Percentiles rank a stretch among this genome's conserved stretches.
Conservation (phyloP, 2,329 filamentous ascomycete genomes). For the Hypoxylon sp. region DNA sequence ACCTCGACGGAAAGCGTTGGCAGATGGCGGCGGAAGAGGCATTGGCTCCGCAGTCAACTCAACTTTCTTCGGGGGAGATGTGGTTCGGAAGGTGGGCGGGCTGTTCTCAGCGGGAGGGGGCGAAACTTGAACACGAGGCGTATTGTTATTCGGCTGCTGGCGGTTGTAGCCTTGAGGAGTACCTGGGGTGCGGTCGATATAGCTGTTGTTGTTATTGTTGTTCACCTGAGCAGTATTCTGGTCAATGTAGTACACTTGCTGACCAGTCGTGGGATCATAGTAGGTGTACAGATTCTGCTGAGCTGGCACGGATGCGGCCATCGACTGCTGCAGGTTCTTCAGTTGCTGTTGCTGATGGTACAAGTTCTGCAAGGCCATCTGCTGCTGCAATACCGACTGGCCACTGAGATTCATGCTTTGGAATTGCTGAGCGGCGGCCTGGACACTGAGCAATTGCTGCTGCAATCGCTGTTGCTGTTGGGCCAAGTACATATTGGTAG, state of each 20-base stretch:
- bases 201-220: constrained; percentile 53
- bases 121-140: constrained; percentile 85
- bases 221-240: constrained; percentile 66
- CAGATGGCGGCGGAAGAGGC: constrained; percentile 88
- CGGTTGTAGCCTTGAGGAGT: constrained; percentile 55
- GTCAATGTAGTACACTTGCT: constrained; percentile 85
- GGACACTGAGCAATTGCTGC: constrained; percentile 89
- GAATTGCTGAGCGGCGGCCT: constrained; percentile 86
- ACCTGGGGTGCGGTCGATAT: constrained; percentile 63
- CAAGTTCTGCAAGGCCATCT: constrained; percentile 68
- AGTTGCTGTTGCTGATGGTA: constrained; percentile 72
- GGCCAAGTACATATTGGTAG: constrained; percentile 91
- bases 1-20: constrained; percentile 91
- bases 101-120: constrained; percentile 77
- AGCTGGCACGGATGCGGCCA: constrained; percentile 68
- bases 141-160: constrained; percentile 67
- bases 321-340: constrained; percentile 75
- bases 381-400: constrained; percentile 63
- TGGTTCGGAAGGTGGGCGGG: constrained; percentile 71
- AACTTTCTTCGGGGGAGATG: constrained; percentile 75
- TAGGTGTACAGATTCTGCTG: constrained; percentile 85
- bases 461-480: constrained; percentile 96
- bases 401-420: constrained; percentile 80
- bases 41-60: constrained; percentile 77
- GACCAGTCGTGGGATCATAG: constrained; percentile 88